These are phyloP conservation scores for Erigeron canadensis DNA, from an alignment of 129 eudicot genomes.

Conservation along the genomic window DNA sequence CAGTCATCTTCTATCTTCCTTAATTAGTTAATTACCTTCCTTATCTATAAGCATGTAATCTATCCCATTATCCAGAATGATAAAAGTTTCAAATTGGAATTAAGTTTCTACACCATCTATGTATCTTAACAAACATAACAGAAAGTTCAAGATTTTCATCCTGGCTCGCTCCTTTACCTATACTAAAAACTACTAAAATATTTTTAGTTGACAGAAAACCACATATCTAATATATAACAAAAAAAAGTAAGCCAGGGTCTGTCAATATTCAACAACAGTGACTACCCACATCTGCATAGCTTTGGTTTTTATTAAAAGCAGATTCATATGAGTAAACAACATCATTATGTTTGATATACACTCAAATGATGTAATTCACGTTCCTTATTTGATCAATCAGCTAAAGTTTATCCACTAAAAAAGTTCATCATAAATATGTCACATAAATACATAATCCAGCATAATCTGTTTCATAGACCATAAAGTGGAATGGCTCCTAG, in stretches of 20 bases:
- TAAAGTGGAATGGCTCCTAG: neutral
- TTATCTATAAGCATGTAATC: neutral
- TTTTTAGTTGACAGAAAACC: neutral
- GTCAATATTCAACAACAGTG: neutral
- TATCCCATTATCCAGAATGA: neutral
- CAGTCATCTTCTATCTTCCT: neutral
- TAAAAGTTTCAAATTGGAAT: neutral
- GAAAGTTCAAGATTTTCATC: slow-evolving; percentile 2
- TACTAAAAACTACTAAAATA: neutral
- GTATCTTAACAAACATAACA: neutral
- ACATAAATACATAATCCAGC: neutral
- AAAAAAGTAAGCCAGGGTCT: neutral
- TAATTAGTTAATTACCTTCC: neutral
- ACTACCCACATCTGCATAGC: neutral
- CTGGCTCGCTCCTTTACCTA: slow-evolving; percentile 7
- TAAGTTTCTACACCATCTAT: slow-evolving; percentile 2
- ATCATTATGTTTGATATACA: neutral
- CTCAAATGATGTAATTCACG: neutral
- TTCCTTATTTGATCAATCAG: neutral
- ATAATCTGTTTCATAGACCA: neutral
- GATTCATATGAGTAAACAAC: neutral
- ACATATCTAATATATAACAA: neutral
- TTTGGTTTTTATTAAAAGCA: neutral
- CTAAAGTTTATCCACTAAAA: neutral
- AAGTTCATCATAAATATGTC: neutral